A percentile compares a stretch with the other conserved stretches of the same genome.
phyloP scores from a whole-genome alignment of 2,329 filamentous ascomycete species.

The Fusarium luffae region DNA sequence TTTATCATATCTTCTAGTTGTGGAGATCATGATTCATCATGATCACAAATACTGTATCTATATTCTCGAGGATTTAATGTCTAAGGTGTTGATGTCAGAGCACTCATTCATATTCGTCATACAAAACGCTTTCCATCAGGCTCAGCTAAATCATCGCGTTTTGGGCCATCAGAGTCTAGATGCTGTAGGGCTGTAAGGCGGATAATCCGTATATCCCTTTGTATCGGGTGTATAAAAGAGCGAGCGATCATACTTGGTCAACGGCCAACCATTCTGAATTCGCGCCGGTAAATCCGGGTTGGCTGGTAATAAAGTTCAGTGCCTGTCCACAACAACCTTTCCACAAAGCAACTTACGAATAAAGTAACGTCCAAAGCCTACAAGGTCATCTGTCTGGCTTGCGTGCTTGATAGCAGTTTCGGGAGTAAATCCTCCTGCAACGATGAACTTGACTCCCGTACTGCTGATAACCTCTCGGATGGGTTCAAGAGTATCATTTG shows the following conservation, averaged over 20 bases:
- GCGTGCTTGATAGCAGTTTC: conserved; percentile 47
- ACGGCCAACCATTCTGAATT: conserved; percentile 41
- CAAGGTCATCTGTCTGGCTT: conserved; percentile 48
- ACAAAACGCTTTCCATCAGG: not conserved
- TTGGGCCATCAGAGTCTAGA: conserved; percentile 23
- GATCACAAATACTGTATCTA: not conserved
- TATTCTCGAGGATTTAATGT: not conserved
- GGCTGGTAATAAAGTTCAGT: conserved; percentile 27
- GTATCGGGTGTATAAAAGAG: conserved; percentile 35
- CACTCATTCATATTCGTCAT: not conserved
- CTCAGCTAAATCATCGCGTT: not conserved
- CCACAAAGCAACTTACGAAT: conserved; percentile 32
- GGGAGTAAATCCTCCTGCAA: conserved; percentile 51
- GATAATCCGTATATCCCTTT: conserved; percentile 40
- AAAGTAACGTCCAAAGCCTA: conserved; percentile 51
- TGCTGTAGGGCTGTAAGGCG: conserved; percentile 23
- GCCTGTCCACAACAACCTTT: not conserved
- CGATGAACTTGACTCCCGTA: conserved; percentile 43
- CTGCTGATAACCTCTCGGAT: conserved; percentile 48
- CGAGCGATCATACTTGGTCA: conserved; percentile 38
- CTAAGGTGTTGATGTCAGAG: not conserved
- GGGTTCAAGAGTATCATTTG: conserved; percentile 48
- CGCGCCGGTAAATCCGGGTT: conserved; percentile 42
- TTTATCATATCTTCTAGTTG: not conserved
- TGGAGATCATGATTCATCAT: not conserved